phyloP scores from a whole-genome alignment of 352 stramenopile genomes.

The Phytophthora multivora region DNA sequence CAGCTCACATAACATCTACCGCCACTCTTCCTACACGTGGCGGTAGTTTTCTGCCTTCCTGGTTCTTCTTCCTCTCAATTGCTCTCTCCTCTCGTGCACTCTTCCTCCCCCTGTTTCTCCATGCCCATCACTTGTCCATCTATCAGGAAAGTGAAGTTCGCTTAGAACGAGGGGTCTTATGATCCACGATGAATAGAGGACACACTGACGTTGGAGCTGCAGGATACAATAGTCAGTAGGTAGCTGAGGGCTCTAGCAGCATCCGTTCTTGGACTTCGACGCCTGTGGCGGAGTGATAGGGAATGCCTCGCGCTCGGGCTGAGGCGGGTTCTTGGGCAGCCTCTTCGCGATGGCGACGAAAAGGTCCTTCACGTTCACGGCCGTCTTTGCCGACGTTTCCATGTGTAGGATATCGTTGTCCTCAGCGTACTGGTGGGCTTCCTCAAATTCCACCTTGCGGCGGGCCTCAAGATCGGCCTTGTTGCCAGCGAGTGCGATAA shows the following conservation, averaged over 20 bases:
- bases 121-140: constrained; percentile 17
- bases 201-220: constrained; percentile 31
- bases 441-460: constrained; percentile 96
- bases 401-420: constrained; percentile 99
- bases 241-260: constrained; percentile 65
- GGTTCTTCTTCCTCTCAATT: constrained; percentile 22
- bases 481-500: constrained; percentile 97
- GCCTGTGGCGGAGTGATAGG: constrained; percentile 79
- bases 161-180: constrained; percentile 22
- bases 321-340: constrained; percentile 82
- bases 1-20: constrained; percentile 45
- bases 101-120: constrained; percentile 1
- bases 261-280: constrained; percentile 80
- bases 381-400: constrained; percentile 99
- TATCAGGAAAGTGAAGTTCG: constrained; percentile 16
- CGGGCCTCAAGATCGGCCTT: constrained; percentile 98
- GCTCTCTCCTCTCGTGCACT: constrained; percentile 13
- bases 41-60: constrained; percentile 25
- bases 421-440: constrained; percentile 98
- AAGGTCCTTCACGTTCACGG: constrained; percentile 98
- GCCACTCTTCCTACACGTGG: constrained; percentile 17
- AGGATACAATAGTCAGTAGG: constrained; percentile 39
- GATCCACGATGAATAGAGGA: constrained; percentile 29
- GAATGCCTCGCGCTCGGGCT: constrained; percentile 85
- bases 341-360: constrained; percentile 97